Evolutionary conservation across 2,329 filamentous ascomycete species (phyloP), one percentile per base, ranked within the genome.

Genomic region (Talaromyces albobiverticillius): DNA sequence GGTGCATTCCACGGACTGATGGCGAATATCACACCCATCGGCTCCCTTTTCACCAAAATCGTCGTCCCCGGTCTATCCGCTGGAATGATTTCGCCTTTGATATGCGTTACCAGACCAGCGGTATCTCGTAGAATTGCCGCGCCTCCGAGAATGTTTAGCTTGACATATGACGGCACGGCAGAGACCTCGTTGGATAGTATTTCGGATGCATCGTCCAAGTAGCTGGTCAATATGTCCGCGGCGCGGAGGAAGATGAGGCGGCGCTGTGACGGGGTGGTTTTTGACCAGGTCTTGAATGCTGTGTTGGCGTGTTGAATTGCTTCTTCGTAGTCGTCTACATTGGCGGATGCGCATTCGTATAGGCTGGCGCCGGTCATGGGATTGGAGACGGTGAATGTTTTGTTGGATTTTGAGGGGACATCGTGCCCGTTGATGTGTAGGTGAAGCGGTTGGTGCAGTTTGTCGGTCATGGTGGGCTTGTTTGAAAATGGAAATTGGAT

Each of bases 61-160:
- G 72, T 70, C 20, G 64, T 67, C 26, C 69, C 66, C 11, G 67
- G 64, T 9, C 32, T 45, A 2, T 70, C 65, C 3, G 62, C 57
- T 8, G 64, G 66, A 7, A 62, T 59, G 9, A 66, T 53, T 23
- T 60, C 58, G 26, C 61, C 62, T 26, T 59, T 56, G 2, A 63
- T 62, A 20, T 36, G 13, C 16, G 40, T 46, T 31, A 31, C 31
- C 18, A 23, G 26, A 18, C 48, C 31, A 8, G 48, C 38, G 22
- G 32, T 51, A 22, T 45, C 49, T 23, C 49, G 49, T 16, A n/a
- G 29, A 18, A 45, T 42, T 34, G 11, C 20, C 14, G 11, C 32
- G 11, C 20, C 31, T 14, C 1, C 10, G 9, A 20, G 29, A 16
- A 10, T 31, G 18, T 23, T 26, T 22, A 32, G 22, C n/a, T 40